Evolutionary conservation across 345 rosid genomes (phyloP).

Genomic region (Hibiscus syriacus): DNA sequence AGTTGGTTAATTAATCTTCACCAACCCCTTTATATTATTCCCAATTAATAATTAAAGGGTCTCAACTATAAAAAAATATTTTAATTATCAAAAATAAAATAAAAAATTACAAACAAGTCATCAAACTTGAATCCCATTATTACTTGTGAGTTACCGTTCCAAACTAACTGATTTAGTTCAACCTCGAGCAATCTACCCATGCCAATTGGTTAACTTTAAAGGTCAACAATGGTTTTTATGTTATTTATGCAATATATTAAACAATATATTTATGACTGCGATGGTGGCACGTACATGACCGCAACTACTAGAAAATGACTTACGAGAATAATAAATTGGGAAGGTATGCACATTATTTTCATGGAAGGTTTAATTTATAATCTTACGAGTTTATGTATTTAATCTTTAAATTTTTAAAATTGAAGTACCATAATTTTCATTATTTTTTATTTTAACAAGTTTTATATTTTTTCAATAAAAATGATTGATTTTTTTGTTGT

Average conservation of each 20-base stretch:
- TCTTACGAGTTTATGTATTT: background rate
- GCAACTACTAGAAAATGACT: background rate
- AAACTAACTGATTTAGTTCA: too few species aligned
- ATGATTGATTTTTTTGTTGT: too few species aligned
- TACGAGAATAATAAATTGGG: background rate
- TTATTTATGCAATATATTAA: background rate
- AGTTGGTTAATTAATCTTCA: background rate
- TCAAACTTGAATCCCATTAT: too few species aligned
- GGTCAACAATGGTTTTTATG: background rate
- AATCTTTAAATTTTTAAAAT: too few species aligned
- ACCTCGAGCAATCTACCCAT: too few species aligned
- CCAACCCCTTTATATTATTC: background rate
- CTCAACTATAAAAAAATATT: too few species aligned
- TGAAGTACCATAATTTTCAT: too few species aligned
- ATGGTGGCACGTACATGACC: background rate
- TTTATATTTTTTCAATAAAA: too few species aligned
- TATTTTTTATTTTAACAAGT: too few species aligned
- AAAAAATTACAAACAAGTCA: too few species aligned
- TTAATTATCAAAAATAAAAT: too few species aligned
- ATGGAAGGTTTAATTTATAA: background rate
- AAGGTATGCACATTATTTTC: background rate
- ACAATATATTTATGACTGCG: background rate
- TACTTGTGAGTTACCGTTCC: too few species aligned
- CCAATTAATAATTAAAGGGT: background rate
- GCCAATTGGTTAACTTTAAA: constrained; percentile 1